These are phyloP conservation scores for Ceratobasidium sp. DNA, from an alignment of 1,284 basidiomycete genomes.

Conservation along the genomic window DNA sequence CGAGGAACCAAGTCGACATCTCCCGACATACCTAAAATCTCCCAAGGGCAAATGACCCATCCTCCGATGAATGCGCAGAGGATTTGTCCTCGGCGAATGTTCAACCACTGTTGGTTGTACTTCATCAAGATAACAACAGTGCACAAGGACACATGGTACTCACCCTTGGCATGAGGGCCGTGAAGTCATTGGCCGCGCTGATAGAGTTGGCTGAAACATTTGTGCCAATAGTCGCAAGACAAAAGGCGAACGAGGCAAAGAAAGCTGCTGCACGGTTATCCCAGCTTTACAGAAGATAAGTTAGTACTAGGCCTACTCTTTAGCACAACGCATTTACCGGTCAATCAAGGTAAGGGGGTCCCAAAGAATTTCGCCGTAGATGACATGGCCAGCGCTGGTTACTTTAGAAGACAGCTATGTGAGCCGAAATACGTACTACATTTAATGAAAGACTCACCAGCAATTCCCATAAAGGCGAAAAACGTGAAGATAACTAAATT, in stretches of 20 bases:
- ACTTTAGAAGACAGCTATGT: conserved; percentile 38
- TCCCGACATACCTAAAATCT: conserved; percentile 61
- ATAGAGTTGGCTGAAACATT: conserved; percentile 77
- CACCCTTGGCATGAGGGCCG: conserved; percentile 68
- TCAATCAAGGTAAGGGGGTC: conserved; percentile 57
- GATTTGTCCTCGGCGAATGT: conserved; percentile 80
- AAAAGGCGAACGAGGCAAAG: conserved; percentile 78
- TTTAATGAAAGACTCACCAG: conserved; percentile 68
- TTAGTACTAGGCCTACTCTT: background rate
- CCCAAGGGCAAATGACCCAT: conserved; percentile 72
- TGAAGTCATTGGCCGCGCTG: conserved; percentile 83
- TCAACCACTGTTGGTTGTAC: conserved; percentile 66
- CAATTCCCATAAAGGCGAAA: conserved; percentile 69
- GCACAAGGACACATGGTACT: background rate
- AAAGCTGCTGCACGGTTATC: conserved; percentile 84
- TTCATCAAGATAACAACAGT: background rate
- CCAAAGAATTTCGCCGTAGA: conserved; percentile 72
- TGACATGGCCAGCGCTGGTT: conserved; percentile 63
- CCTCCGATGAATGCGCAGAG: conserved; percentile 80
- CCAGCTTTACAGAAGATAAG: conserved; percentile 71
- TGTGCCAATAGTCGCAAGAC: conserved; percentile 76
- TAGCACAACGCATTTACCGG: conserved; percentile 24
- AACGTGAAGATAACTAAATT: conserved; percentile 78
- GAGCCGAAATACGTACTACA: conserved; percentile 19
- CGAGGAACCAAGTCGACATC: background rate